Evolutionary conservation across 768 basidiomycete genomes (phyloP).

Genomic region (Albatrellus ellisii): DNA sequence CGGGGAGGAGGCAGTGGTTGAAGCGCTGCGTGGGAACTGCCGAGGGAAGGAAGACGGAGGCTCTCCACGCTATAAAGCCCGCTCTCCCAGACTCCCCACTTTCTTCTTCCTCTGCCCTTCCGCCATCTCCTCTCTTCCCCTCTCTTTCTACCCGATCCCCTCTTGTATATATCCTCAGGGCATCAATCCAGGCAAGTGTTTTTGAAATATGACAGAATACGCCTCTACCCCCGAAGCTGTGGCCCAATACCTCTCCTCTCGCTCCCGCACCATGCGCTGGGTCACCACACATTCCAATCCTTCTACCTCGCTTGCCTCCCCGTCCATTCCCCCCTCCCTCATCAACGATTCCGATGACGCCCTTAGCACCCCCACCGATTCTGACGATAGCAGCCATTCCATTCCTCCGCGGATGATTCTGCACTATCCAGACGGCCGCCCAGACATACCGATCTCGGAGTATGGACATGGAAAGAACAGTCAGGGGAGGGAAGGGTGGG

Average conservation of each 20-base stretch:
- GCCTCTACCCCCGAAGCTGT: slow-evolving; percentile 44
- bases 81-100: background rate
- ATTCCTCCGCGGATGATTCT: slow-evolving; percentile 64
- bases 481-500: too few relatives aligned
- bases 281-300: slow-evolving; percentile 27
- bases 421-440: slow-evolving; percentile 46
- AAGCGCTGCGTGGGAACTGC: too few relatives aligned
- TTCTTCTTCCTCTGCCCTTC: background rate
- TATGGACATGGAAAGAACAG: too few relatives aligned
- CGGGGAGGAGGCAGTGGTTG: too few relatives aligned
- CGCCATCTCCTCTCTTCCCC: background rate
- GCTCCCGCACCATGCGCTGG: slow-evolving; percentile 55
- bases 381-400: slow-evolving; percentile 31
- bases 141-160: background rate
- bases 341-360: slow-evolving; percentile 21
- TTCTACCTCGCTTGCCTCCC: slow-evolving; percentile 32
- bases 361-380: slow-evolving; percentile 21
- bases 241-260: slow-evolving; percentile 42
- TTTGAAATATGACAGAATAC: slow-evolving; percentile 45
- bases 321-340: slow-evolving; percentile 37
- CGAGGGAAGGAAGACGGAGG: too few relatives aligned
- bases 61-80: background rate
- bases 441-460: slow-evolving; percentile 9
- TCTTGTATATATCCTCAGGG: too few relatives aligned
- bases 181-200: background rate